Evolutionary conservation across 2,329 filamentous ascomycete species (phyloP).

Genomic region (Phialophora tarda): DNA sequence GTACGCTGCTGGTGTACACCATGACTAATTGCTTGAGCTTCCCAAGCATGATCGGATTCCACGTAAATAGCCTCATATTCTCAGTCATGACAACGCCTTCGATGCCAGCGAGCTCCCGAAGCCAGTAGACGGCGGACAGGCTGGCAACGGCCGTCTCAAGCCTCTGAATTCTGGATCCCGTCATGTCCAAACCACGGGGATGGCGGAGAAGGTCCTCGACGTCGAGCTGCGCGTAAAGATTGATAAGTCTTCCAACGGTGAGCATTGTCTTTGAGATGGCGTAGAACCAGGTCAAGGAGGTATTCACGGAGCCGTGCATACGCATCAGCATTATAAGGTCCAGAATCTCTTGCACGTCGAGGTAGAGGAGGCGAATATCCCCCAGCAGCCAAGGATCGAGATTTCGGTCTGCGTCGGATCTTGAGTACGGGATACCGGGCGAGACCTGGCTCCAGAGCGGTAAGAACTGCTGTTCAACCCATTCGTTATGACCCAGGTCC

Average conservation of each 20-base stretch:
- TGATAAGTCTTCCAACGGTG: slow-evolving; percentile 12
- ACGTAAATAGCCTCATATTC: slow-evolving; percentile 4
- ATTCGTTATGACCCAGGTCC: slow-evolving; percentile 16
- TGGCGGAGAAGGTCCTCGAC: neutral
- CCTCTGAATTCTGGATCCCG: neutral
- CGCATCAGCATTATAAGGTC: slow-evolving; percentile 1
- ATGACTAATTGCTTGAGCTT: neutral
- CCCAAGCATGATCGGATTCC: slow-evolving; percentile 11
- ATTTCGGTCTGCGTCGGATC: slow-evolving; percentile 4
- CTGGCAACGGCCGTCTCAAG: slow-evolving; percentile 6
- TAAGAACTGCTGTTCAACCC: slow-evolving; percentile 9
- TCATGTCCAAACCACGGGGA: too few relatives aligned
- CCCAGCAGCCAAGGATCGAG: slow-evolving; percentile 12
- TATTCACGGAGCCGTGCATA: neutral
- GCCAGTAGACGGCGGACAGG: slow-evolving; percentile 18
- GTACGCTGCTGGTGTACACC: neutral
- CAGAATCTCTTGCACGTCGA: slow-evolving; percentile 1
- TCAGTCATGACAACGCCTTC: slow-evolving; percentile 8
- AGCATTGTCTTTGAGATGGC: slow-evolving; percentile 13
- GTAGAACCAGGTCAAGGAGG: slow-evolving; percentile 10
- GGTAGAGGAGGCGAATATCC: slow-evolving; percentile 6
- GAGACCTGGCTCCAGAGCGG: slow-evolving; percentile 13
- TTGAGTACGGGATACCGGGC: neutral
- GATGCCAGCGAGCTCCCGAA: slow-evolving; percentile 14
- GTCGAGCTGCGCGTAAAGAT: slow-evolving; percentile 10